Evolutionary conservation across 2,329 filamentous ascomycete genomes (phyloP), one percentile per base, ranked within the genome.

Genomic region (Phialophora tarda): DNA sequence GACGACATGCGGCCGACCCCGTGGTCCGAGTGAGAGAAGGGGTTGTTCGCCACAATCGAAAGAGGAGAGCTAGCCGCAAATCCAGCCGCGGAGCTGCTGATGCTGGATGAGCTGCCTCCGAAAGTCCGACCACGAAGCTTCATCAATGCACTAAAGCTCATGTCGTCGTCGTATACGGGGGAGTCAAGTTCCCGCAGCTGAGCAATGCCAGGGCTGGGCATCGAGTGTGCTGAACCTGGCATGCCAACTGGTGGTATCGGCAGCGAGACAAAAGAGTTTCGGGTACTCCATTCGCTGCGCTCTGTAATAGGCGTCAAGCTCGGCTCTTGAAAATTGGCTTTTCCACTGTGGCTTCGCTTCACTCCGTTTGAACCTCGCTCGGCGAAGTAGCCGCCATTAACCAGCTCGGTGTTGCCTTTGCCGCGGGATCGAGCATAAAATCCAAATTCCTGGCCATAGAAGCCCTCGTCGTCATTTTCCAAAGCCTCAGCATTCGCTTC

Each of bases 231-330:
- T 64, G 82, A 86, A 66, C 81, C 60, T 3, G 77, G 72, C 12
- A 71, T 64, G 3, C 74, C 73, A 1, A 78, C 78, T 53, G 87
- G 6, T 8, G 38, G 86, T 34, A 88, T 79, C 7, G 82, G 83
- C 68, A 94, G 81, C 65, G 90, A 92, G 81, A 96, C 91, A 65
- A 96, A 87, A 0, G 91, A 96, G 76, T 97, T 98, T 53, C 95
- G 88, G 66, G 96, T 97, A 50, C 92, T 97, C 82, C 96, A 97
- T 78, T 99, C 95, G 66, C 92, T 96, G 12, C 93, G 87, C 77
- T 98, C 95, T 0, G 94, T 98, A 73, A 99, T 98, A 5, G 95
- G 95, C 0, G 95, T 98, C 56, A 99, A 81, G 73, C 95, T 97
- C 0, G 95, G 94, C 76, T 97, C 94, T 48, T 90, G 87, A 23